phyloP scores from a whole-genome alignment of 768 basidiomycete species.

The Neoboletus brunneissimus region DNA sequence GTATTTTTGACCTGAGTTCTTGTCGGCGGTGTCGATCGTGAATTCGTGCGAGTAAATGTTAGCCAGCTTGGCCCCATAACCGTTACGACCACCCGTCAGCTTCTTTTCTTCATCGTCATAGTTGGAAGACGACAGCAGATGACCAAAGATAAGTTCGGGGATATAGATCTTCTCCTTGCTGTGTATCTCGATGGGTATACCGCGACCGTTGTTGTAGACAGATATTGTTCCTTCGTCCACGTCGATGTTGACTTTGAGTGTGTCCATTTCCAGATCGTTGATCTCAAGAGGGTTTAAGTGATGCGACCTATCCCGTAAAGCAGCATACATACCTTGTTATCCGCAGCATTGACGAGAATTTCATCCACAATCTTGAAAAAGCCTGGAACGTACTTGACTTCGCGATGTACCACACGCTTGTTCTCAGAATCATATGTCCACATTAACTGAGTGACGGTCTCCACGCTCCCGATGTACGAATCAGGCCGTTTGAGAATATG shows the following conservation, averaged over 20 bases:
- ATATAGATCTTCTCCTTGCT: slow-evolving; percentile 91
- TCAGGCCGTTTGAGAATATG: slow-evolving; percentile 92
- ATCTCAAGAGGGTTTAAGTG: slow-evolving; percentile 50
- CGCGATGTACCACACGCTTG: slow-evolving; percentile 81
- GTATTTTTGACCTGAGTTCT: slow-evolving; percentile 82
- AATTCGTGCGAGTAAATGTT: slow-evolving; percentile 98
- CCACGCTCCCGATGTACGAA: slow-evolving; percentile 95
- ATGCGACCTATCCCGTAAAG: neutral
- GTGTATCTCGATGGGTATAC: slow-evolving; percentile 97
- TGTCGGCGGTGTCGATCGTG: slow-evolving; percentile 93
- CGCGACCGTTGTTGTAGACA: slow-evolving; percentile 92
- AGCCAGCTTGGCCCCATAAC: slow-evolving; percentile 96
- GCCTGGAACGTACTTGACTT: slow-evolving; percentile 90
- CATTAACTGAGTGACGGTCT: slow-evolving; percentile 80
- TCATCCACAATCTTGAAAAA: slow-evolving; percentile 99
- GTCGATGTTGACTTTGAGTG: slow-evolving; percentile 85
- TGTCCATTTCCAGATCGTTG: slow-evolving; percentile 89
- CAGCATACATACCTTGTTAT: slow-evolving; percentile 81
- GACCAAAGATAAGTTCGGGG: slow-evolving; percentile 95
- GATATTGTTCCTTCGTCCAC: slow-evolving; percentile 82
- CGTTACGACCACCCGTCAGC: slow-evolving; percentile 96
- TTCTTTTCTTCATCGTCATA: slow-evolving; percentile 99
- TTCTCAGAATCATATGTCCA: slow-evolving; percentile 89
- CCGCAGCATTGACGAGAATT: slow-evolving; percentile 98
- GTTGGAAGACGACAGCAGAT: slow-evolving; percentile 91